Percentiles rank a stretch among this genome's conserved stretches.
Evolutionary conservation across 306 rosid genomes (phyloP).

Genomic region (Canavalia ensiformis): DNA sequence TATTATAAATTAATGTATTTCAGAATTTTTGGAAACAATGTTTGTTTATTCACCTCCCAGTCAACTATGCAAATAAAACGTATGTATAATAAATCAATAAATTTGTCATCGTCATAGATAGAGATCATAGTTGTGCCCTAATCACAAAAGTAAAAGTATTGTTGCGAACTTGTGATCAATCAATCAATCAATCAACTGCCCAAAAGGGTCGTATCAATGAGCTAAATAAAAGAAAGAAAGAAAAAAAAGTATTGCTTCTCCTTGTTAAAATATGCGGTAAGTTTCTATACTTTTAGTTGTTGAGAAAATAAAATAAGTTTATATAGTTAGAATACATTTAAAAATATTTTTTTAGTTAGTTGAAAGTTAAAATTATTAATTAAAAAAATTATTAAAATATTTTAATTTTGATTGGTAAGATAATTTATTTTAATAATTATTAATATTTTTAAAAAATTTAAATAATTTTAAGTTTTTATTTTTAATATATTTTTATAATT

Average conservation of each 20-base stretch:
- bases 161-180: not conserved
- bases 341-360: too few relatives aligned
- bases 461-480: too few relatives aligned
- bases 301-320: slow-evolving; percentile 16
- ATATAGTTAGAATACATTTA: not conserved
- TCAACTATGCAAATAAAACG: slow-evolving; percentile 30
- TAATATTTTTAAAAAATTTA: too few relatives aligned
- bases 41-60: slow-evolving; percentile 1
- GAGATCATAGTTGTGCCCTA: not conserved
- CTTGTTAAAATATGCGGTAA: not conserved
- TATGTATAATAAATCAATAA: not conserved
- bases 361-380: too few relatives aligned
- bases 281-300: not conserved
- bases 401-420: too few relatives aligned
- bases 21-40: not conserved
- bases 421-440: too few relatives aligned
- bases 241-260: not conserved
- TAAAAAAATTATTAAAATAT: too few relatives aligned
- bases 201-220: not conserved
- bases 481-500: too few relatives aligned
- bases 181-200: not conserved
- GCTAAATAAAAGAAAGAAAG: not conserved
- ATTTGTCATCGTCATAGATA: not conserved
- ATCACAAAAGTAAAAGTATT: too few relatives aligned
- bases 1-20: not conserved